Conservation (phyloP, 345 rosid species). For the Eutrema japonicum region DNA sequence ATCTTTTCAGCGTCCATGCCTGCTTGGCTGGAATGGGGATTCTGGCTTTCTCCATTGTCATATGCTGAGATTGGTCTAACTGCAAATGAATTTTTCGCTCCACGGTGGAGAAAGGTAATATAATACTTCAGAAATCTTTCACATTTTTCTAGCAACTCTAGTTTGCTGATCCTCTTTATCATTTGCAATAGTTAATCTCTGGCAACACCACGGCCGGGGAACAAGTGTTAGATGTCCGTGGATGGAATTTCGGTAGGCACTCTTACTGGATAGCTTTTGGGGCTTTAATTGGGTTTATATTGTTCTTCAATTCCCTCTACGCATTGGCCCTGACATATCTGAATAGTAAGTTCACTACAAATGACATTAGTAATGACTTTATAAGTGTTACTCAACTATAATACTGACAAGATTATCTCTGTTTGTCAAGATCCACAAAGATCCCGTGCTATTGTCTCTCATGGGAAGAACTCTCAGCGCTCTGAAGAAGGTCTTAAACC, state of each 20-base stretch:
- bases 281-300: conserved; percentile 55
- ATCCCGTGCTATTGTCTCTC: conserved; percentile 25
- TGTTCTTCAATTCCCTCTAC: conserved; percentile 61
- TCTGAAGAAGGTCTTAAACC: conserved; percentile 17
- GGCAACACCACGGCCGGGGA: conserved; percentile 48
- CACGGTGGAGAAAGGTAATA: conserved; percentile 67
- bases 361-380: background rate
- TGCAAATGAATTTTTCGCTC: conserved; percentile 64
- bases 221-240: conserved; percentile 55
- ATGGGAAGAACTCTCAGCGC: conserved; percentile 17
- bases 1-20: conserved; percentile 53
- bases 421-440: conserved; percentile 30
- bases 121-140: conserved; percentile 3
- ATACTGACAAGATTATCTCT: background rate
- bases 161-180: conserved; percentile 6
- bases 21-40: conserved; percentile 70
- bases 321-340: conserved; percentile 54
- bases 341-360: conserved; percentile 51
- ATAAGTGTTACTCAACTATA: background rate
- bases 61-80: conserved; percentile 69
- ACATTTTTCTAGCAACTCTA: background rate
- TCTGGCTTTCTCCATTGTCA: conserved; percentile 73
- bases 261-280: conserved; percentile 60
- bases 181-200: conserved; percentile 21
- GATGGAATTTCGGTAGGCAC: conserved; percentile 54